A percentile compares a stretch with the other conserved stretches of the same genome.
These are phyloP conservation scores for Lotus japonicus DNA, from an alignment of 306 rosid species.

Conservation along the genomic window DNA sequence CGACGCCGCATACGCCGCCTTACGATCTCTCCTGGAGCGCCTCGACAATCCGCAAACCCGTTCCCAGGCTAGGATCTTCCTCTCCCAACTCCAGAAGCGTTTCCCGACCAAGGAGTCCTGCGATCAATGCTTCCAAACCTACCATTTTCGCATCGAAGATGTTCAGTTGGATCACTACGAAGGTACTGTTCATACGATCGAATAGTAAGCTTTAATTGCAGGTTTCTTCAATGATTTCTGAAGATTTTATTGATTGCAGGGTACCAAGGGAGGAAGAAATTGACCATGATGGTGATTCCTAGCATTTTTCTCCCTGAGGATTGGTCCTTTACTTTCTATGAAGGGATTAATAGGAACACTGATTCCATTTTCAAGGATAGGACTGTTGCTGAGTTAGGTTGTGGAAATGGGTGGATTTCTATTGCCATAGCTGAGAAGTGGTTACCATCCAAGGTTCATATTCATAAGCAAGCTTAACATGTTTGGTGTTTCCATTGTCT, in stretches of 20 bases:
- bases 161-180: slow-evolving; percentile 59
- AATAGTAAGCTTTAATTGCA: not conserved
- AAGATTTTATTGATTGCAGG: slow-evolving; percentile 39
- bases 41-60: slow-evolving; percentile 77
- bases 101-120: slow-evolving; percentile 55
- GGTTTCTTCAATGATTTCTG: not conserved
- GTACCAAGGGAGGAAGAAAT: slow-evolving; percentile 63
- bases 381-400: slow-evolving; percentile 82
- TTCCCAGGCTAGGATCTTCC: slow-evolving; percentile 68
- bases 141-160: slow-evolving; percentile 86
- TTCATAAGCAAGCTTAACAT: not conserved
- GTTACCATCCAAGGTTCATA: slow-evolving; percentile 72
- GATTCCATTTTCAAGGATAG: slow-evolving; percentile 85
- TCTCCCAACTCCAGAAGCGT: slow-evolving; percentile 64
- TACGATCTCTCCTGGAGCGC: slow-evolving; percentile 63
- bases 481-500: too few species aligned
- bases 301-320: slow-evolving; percentile 95
- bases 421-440: slow-evolving; percentile 94
- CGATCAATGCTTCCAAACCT: slow-evolving; percentile 58
- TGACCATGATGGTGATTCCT: slow-evolving; percentile 93
- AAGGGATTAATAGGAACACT: slow-evolving; percentile 81
- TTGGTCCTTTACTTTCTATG: slow-evolving; percentile 93
- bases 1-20: slow-evolving; percentile 70
- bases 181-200: slow-evolving; percentile 30
- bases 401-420: slow-evolving; percentile 99